Evolutionary conservation across 192 early-diverging fungal genomes (phyloP).

Genomic region (Coemansia furcata): DNA sequence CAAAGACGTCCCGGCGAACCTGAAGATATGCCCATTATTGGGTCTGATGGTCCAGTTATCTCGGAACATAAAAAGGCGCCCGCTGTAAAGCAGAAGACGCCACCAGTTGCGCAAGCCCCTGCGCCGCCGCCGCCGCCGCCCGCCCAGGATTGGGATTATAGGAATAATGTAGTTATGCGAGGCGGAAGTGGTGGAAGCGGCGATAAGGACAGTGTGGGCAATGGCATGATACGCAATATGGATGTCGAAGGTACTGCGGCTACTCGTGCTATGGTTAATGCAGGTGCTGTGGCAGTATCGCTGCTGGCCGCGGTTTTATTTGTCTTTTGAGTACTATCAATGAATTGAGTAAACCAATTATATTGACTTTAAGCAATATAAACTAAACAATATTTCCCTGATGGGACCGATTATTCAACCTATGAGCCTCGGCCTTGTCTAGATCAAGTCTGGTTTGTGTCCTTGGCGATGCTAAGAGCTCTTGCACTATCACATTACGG

Average conservation of each 20-base stretch:
- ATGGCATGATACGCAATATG: constrained; percentile 4
- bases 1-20: constrained; percentile 35
- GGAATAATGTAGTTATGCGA: not conserved
- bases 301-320: not conserved
- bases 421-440: not conserved
- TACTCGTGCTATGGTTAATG: not conserved
- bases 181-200: not conserved
- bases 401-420: too few relatives aligned
- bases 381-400: too few relatives aligned
- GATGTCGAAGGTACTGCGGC: constrained; percentile 21
- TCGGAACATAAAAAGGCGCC: not conserved
- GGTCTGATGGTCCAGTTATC: constrained; percentile 13
- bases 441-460: too few relatives aligned
- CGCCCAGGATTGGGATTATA: not conserved
- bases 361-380: too few relatives aligned
- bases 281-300: constrained; percentile 3
- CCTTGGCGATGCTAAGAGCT: too few relatives aligned
- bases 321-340: not conserved
- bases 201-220: constrained; percentile 1
- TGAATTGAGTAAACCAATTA: too few relatives aligned
- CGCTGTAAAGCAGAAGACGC: not conserved
- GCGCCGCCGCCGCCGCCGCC: not conserved
- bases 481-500: too few relatives aligned
- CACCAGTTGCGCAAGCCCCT: not conserved
- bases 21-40: constrained; percentile 46